Percentiles rank a stretch among this genome's conserved stretches.
These are phyloP conservation scores for Neurospora sp. DNA, from an alignment of 495 filamentous ascomycete genomes.

Conservation along the genomic window DNA sequence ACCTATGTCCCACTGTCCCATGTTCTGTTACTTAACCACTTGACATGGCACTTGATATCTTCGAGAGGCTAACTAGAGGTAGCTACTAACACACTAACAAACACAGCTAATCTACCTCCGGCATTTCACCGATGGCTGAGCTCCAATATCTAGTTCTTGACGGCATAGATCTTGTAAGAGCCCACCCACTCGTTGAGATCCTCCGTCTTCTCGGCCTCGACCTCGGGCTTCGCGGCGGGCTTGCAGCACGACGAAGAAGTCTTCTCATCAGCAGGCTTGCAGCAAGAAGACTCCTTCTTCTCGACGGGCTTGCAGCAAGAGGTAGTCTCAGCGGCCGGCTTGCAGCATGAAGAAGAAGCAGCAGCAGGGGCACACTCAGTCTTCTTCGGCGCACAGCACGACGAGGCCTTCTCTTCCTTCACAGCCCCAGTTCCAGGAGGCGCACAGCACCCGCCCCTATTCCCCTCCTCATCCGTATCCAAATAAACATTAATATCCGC, in stretches of 20 bases:
- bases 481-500: constrained; percentile 52
- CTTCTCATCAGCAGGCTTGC: background rate
- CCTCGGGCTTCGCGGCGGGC: background rate
- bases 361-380: background rate
- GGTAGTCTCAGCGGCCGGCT: background rate
- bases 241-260: constrained; percentile 1
- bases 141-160: constrained; percentile 17
- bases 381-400: background rate
- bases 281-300: constrained; percentile 1
- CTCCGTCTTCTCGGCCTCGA: constrained; percentile 1
- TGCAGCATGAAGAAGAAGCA: background rate
- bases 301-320: background rate
- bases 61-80: no score
- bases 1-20: no score
- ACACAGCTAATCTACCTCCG: background rate
- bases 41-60: no score
- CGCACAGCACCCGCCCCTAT: constrained; percentile 5
- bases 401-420: no score
- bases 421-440: background rate
- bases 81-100: background rate
- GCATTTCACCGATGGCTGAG: background rate
- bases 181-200: constrained; percentile 45
- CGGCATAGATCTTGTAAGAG: constrained; percentile 35
- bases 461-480: constrained; percentile 17
- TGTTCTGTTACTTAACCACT: no score